phyloP scores from a whole-genome alignment of 768 basidiomycete genomes.

The Rhizopogon sp. region DNA sequence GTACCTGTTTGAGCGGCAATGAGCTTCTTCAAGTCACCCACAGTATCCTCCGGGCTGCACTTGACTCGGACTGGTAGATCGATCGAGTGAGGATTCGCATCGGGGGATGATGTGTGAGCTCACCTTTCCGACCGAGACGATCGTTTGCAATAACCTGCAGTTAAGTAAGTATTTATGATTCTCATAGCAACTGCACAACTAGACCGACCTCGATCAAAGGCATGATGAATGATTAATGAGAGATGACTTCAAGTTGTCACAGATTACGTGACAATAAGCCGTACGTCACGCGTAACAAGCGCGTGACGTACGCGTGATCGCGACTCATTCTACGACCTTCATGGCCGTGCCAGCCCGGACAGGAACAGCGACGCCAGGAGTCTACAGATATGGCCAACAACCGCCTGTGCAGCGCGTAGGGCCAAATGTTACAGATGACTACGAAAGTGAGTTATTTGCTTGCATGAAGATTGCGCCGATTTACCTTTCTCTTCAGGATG shows the following conservation, averaged over 20 bases:
- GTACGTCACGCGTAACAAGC: slow-evolving; percentile 13
- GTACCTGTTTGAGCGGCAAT: slow-evolving; percentile 97
- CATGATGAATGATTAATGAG: slow-evolving; percentile 27
- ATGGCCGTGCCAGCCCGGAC: slow-evolving; percentile 28
- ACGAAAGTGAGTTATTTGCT: slow-evolving; percentile 54
- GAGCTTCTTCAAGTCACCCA: slow-evolving; percentile 95
- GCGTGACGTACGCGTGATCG: slow-evolving; percentile 16
- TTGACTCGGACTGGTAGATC: slow-evolving; percentile 80
- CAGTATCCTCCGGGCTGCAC: slow-evolving; percentile 92
- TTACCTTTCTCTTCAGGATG: slow-evolving; percentile 47
- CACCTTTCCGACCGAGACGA: slow-evolving; percentile 91
- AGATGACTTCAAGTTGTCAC: neutral
- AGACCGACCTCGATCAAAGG: slow-evolving; percentile 48
- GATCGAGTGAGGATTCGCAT: slow-evolving; percentile 6
- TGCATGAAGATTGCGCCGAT: neutral
- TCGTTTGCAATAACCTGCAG: slow-evolving; percentile 90
- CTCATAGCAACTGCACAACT: neutral
- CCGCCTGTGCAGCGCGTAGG: slow-evolving; percentile 16
- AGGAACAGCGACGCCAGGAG: slow-evolving; percentile 10
- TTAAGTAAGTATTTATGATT: neutral
- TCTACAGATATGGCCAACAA: slow-evolving; percentile 24
- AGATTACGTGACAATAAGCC: neutral
- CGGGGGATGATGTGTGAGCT: slow-evolving; percentile 4
- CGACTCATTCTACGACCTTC: slow-evolving; percentile 8
- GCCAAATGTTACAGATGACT: slow-evolving; percentile 62